Percentiles rank a stretch among this genome's conserved stretches.
Evolutionary conservation across 257 asterid species (phyloP).

Genomic region (Fraxinus excelsior): DNA sequence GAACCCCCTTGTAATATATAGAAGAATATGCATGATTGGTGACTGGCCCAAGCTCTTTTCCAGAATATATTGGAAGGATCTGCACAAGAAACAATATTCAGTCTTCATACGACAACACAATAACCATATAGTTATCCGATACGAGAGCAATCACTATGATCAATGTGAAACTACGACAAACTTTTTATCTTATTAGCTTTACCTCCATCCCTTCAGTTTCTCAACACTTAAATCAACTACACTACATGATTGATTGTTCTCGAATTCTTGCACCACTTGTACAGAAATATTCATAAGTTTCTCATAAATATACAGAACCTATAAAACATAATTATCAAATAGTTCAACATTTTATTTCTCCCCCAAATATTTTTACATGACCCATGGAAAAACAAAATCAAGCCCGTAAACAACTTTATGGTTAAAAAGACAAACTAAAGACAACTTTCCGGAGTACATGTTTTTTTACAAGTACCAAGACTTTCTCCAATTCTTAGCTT

Average conservation of each 20-base stretch:
- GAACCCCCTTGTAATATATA: constrained; percentile 69
- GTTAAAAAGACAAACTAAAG: not conserved
- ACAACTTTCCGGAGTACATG: not conserved
- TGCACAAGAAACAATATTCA: constrained; percentile 42
- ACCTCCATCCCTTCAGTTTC: constrained; percentile 6
- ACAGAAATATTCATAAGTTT: not conserved
- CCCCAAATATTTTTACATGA: not conserved
- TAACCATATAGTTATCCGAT: not conserved
- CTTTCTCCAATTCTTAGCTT: not conserved
- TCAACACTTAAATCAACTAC: constrained; percentile 9
- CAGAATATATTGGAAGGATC: constrained; percentile 70
- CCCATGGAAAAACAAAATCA: constrained; percentile 2
- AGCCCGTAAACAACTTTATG: constrained; percentile 9
- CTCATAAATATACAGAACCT: not conserved
- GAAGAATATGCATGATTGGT: constrained; percentile 76
- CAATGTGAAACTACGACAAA: not conserved
- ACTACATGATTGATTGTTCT: not conserved
- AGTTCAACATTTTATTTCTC: not conserved
- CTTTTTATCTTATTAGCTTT: constrained; percentile 4
- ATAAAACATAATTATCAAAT: not conserved
- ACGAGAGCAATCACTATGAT: constrained; percentile 1
- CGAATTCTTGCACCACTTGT: not conserved
- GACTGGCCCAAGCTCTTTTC: constrained; percentile 60
- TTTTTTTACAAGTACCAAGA: not conserved
- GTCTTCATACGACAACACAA: constrained; percentile 22